Evolutionary conservation across 2,329 filamentous ascomycete genomes (phyloP).

Genomic region (Plectosphaerella sp.): DNA sequence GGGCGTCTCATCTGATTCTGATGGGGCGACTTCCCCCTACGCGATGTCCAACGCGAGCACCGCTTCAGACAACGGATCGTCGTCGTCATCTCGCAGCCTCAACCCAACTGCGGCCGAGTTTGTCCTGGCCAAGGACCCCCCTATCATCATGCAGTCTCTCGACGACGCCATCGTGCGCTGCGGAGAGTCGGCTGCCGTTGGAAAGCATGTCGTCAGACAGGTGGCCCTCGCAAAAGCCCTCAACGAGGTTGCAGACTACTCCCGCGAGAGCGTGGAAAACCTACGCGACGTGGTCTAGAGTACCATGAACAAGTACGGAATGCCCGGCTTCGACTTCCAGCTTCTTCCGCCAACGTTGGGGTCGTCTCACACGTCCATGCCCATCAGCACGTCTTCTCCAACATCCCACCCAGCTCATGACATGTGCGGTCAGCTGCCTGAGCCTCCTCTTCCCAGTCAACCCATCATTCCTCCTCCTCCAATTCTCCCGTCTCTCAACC

Average conservation of each 20-base stretch:
- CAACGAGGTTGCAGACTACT: background rate
- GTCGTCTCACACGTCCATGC: background rate
- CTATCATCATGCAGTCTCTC: background rate
- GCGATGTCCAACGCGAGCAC: no score
- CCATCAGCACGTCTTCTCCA: background rate
- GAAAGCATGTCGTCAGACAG: background rate
- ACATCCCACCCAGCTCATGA: background rate
- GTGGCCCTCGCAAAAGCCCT: background rate
- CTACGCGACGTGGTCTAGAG: slow-evolving; percentile 4
- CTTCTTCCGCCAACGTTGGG: no score
- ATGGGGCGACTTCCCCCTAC: no score
- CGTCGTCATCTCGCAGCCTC: background rate
- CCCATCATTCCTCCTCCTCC: background rate
- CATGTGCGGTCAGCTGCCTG: background rate
- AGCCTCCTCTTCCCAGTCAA: background rate
- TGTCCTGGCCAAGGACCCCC: background rate
- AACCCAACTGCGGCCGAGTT: slow-evolving; percentile 1
- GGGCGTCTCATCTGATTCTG: background rate
- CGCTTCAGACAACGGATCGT: background rate
- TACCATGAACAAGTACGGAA: slow-evolving; percentile 5
- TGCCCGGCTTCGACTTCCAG: background rate
- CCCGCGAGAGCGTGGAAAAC: background rate
- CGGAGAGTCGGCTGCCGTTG: background rate
- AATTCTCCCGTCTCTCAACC: background rate
- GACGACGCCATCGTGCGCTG: background rate